These are phyloP conservation scores for Odontarrhena argentea DNA, from an alignment of 345 rosid species.

Conservation along the genomic window DNA sequence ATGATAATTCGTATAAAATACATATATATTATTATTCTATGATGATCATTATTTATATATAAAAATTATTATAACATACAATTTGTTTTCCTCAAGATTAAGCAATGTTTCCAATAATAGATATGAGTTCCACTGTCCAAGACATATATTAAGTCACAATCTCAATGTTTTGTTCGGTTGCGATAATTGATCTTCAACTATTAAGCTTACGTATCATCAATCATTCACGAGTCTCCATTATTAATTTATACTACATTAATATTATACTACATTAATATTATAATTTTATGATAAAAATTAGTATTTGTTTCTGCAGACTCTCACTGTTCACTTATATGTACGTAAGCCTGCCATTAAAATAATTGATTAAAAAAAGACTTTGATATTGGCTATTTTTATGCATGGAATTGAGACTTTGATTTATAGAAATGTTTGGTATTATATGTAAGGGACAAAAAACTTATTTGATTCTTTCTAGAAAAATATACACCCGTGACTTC, in stretches of 20 bases:
- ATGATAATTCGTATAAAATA: constrained; percentile 4
- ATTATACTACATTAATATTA: neutral
- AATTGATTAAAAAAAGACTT: constrained; percentile 7
- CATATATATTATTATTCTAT: neutral
- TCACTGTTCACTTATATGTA: constrained; percentile 29
- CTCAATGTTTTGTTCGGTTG: constrained; percentile 41
- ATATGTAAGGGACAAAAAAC: constrained; percentile 41
- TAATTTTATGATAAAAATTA: neutral
- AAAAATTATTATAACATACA: neutral
- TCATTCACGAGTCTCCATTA: constrained; percentile 30
- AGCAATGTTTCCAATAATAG: constrained; percentile 9
- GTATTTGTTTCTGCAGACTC: neutral
- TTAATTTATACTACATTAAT: constrained; percentile 9
- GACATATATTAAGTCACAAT: constrained; percentile 28
- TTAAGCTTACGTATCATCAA: constrained; percentile 26
- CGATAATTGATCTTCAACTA: constrained; percentile 34
- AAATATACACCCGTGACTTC: constrained; percentile 36
- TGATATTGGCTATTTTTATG: constrained; percentile 15
- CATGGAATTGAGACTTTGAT: constrained; percentile 18
- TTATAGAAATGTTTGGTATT: constrained; percentile 26
- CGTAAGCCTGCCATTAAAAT: constrained; percentile 25
- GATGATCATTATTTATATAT: constrained; percentile 3
- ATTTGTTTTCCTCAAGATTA: neutral
- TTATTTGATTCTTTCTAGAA: constrained; percentile 41
- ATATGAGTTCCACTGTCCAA: constrained; percentile 31